A percentile compares a stretch with the other conserved stretches of the same genome.
Conservation (phyloP, 2,329 filamentous ascomycete species). For the Ophiocordyceps camponoti-rufipedis region DNA sequence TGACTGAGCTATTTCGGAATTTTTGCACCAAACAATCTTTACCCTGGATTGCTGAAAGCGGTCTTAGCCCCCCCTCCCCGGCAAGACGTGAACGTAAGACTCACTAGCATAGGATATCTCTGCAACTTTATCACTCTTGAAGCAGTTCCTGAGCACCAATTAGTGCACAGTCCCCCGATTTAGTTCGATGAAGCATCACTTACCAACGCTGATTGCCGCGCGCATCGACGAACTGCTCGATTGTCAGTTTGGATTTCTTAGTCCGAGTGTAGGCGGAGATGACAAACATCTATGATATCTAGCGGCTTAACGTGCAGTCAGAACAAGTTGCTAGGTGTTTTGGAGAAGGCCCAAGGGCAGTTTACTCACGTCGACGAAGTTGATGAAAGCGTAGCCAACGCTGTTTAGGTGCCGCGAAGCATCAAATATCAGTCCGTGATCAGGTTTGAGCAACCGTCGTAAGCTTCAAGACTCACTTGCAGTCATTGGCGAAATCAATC, state of each 20-base stretch:
- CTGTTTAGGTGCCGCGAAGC: constrained; percentile 22
- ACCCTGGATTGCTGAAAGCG: constrained; percentile 60
- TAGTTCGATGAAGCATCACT: constrained; percentile 3
- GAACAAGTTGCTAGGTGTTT: constrained; percentile 3
- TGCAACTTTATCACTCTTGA: constrained; percentile 67
- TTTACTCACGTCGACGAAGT: constrained; percentile 59
- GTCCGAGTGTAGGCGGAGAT: too few relatives aligned
- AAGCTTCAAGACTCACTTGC: constrained; percentile 42
- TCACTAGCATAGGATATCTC: constrained; percentile 93
- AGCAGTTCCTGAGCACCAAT: constrained; percentile 44
- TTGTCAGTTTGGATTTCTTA: constrained; percentile 12
- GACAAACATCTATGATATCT: constrained; percentile 47
- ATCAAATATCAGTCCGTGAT: background rate
- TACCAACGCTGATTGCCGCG: constrained; percentile 55
- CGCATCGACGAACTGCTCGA: constrained; percentile 46
- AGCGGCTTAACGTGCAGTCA: constrained; percentile 36
- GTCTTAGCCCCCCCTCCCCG: constrained; percentile 8
- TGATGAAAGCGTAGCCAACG: constrained; percentile 94
- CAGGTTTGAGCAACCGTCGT: background rate
- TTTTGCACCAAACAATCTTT: constrained; percentile 83
- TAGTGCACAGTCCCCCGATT: background rate
- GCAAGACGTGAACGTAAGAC: constrained; percentile 1
- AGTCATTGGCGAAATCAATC: constrained; percentile 72
- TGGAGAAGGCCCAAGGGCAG: background rate
- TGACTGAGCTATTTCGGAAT: constrained; percentile 91